Evolutionary conservation across 768 basidiomycete genomes (phyloP), one percentile per base, ranked within the genome.

Genomic region (Agrocybe pediades): DNA sequence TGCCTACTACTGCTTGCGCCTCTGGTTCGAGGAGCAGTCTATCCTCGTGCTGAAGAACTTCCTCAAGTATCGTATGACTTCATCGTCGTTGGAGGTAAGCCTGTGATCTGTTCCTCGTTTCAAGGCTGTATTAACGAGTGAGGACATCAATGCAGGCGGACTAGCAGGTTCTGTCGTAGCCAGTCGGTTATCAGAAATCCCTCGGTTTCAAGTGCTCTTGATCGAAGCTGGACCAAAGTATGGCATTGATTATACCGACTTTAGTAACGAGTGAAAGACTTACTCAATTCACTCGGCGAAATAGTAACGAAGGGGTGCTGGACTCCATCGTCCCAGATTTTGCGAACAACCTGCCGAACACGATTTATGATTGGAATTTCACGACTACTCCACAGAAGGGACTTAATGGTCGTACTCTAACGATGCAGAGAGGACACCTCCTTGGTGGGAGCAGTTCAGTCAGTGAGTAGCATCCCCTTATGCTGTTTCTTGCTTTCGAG

Each of bases 121-220:
- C 11, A 6, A 6, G 3, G 3, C 33, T 9, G 16, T 23, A 9
- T 29, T 3, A 24, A 5, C 6, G 17, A 5, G 27, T 16, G 6
- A 24, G 25, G 25, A 39, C 19, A 17, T 6, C 17, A 20, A 4
- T 13, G 3, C n/a, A 67, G 76, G 71, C 29, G 84, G 84, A 15
- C 83, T 83, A 26, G 76, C 82, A 0, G 85, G 85, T 3, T 82
- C 81, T 41, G 81, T 77, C 0, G 67, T 85, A n/a, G 84, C 83
- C 0, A 73, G 80, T 17, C 72, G 85, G 3, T 66, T 85, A 2
- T 78, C 77, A 5, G 85, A 85, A 62, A 67, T 82, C 48, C 74
- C 77, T 0, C 58, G 61, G 1, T 67, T 79, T 13, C 69, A 71
- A 1, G 83, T 85, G 0, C 67, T 83, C 9, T 60, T 86, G 2